Conservation (phyloP, 2,329 filamentous ascomycete species). For the Neurospora crassa region DNA sequence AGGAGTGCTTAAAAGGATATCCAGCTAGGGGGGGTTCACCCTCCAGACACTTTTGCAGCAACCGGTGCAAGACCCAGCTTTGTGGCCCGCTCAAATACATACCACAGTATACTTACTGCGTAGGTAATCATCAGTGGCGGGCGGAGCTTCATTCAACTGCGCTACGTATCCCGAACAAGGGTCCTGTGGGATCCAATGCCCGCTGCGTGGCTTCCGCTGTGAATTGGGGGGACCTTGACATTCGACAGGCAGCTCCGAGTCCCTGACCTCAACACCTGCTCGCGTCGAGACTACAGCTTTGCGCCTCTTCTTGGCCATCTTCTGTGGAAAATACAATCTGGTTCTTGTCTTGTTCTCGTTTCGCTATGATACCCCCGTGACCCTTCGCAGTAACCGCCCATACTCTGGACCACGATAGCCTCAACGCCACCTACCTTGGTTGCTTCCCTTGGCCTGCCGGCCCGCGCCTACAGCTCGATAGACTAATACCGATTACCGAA, state of each 20-base stretch:
- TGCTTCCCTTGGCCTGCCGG: neutral
- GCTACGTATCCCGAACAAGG: neutral
- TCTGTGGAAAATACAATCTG: conserved; percentile 1
- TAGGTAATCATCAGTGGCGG: neutral
- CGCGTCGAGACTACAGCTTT: neutral
- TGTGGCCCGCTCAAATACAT: neutral
- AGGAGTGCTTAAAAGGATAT: conserved; percentile 1
- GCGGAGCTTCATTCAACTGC: neutral
- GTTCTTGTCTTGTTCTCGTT: neutral
- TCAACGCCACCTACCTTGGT: neutral
- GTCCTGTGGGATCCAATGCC: neutral
- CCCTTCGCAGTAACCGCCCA: conserved; percentile 5
- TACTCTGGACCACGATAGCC: neutral
- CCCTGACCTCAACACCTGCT: neutral
- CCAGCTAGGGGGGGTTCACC: neutral
- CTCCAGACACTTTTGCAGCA: neutral
- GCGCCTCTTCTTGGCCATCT: neutral
- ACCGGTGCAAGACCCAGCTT: neutral
- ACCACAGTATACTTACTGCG: too few relatives aligned
- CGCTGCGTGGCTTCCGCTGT: neutral
- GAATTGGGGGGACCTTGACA: neutral
- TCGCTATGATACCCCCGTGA: conserved; percentile 19
- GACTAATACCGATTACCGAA: conserved; percentile 1
- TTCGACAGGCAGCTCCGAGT: neutral
- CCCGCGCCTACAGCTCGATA: neutral